Percentiles rank a stretch among this genome's conserved stretches.
Evolutionary conservation across 345 rosid genomes (phyloP).

Genomic region (Arabis hirsuta): DNA sequence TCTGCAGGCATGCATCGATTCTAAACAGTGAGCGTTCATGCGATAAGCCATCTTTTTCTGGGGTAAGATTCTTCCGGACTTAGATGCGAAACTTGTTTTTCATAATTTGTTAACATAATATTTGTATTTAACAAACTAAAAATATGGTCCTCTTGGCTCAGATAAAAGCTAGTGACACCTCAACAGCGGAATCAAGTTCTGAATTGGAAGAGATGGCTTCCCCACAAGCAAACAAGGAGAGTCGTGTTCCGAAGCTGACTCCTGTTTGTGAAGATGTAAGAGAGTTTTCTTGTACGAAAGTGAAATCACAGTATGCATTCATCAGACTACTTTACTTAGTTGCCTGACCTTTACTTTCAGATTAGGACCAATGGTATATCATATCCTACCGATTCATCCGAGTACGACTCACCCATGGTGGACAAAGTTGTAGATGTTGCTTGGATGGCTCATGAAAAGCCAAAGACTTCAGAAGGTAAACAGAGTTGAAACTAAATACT

Average conservation of each 20-base stretch:
- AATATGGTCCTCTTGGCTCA: conserved; percentile 40
- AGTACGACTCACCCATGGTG: conserved; percentile 72
- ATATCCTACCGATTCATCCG: conserved; percentile 44
- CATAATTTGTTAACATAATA: conserved; percentile 1
- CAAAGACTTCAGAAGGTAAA: conserved; percentile 56
- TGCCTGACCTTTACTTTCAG: conserved; percentile 46
- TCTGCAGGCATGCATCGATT: conserved; percentile 64
- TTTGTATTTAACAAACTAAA: conserved; percentile 16
- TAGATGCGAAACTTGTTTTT: conserved; percentile 22
- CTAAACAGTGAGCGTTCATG: conserved; percentile 54
- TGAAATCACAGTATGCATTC: background rate
- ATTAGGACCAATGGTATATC: conserved; percentile 54
- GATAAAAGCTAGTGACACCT: conserved; percentile 76
- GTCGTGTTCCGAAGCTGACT: conserved; percentile 62
- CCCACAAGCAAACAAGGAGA: conserved; percentile 57
- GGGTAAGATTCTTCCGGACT: conserved; percentile 47
- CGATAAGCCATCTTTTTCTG: conserved; percentile 55
- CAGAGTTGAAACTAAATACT: conserved; percentile 14
- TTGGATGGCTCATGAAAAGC: conserved; percentile 53
- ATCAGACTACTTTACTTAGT: conserved; percentile 6
- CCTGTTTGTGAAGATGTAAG: conserved; percentile 92
- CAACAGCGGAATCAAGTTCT: conserved; percentile 86
- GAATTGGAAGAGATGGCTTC: conserved; percentile 78
- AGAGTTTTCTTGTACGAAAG: conserved; percentile 36
- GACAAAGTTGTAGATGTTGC: conserved; percentile 84